Evolutionary conservation across 2,329 filamentous ascomycete species (phyloP), one percentile per base, ranked within the genome.

Genomic region (Amauroascus niger): DNA sequence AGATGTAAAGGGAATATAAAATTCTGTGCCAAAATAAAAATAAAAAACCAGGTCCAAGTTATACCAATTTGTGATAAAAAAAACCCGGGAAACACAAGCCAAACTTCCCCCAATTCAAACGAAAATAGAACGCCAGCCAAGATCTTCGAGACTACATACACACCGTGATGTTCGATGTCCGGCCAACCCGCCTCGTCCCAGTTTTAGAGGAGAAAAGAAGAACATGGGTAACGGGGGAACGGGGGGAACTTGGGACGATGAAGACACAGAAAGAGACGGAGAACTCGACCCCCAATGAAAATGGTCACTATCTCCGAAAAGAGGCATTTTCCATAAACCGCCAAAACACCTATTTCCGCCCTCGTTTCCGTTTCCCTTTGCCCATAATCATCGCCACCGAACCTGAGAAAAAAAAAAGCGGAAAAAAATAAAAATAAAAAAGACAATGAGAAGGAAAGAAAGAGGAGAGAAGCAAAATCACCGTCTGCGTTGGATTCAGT

Each of bases 11-110:
- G n/a, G n/a, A n/a, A n/a, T n/a, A n/a, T n/a, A n/a, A n/a, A 35
- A 2, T 35, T n/a, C n/a, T 16, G 7, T 9, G 26, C 26, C 4
- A 30, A 5, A 30, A 30, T 4, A 30, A 9, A 30, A 5, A 30
- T 30, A 30, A 30, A 4, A 30, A 9, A 30, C 37, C 14, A 2
- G 20, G 14, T 49, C 33, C 33, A n/a, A 39, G 26, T 40, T 40
- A 40, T 49, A 40, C 33, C 33, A 49, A 49, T 49, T 49, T 49
- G 47, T 39, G 47, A n/a, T 49, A 32, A 26, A 16, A 49, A 49
- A 39, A n/a, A 18, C 6, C 14, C 3, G 35, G 9, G 26, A 49
- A 20, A 28, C 16, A 18, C 26, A 2, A 40, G 14, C 28, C 14
- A 49, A 14, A 40, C n/a, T n/a, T n/a, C n/a, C n/a, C n/a, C n/a